These are phyloP conservation scores for Dioscorea dumetorum DNA, from an alignment of 106 monocot species.

Conservation along the genomic window DNA sequence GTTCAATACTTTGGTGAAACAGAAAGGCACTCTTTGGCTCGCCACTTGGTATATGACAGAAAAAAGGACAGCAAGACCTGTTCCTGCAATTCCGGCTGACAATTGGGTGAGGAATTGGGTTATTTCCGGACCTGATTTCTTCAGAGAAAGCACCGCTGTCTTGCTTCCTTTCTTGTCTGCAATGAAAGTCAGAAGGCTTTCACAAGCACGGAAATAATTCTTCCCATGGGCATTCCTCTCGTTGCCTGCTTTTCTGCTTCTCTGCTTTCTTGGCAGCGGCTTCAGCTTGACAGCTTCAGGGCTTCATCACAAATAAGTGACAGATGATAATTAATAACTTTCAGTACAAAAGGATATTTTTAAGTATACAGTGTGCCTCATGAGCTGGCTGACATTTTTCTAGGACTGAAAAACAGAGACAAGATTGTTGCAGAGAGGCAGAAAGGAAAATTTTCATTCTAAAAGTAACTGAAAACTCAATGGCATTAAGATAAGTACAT, in stretches of 20 bases:
- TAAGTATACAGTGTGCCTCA: background rate
- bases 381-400: too few relatives aligned
- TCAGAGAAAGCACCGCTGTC: constrained; percentile 33
- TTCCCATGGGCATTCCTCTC: constrained; percentile 41
- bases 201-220: constrained; percentile 50
- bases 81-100: constrained; percentile 69
- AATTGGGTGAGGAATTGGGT: constrained; percentile 44
- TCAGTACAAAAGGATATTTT: background rate
- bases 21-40: constrained; percentile 19
- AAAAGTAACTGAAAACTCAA: too few relatives aligned
- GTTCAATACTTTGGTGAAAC: constrained; percentile 37
- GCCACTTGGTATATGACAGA: constrained; percentile 45
- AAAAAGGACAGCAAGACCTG: constrained; percentile 71
- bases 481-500: too few relatives aligned
- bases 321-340: background rate
- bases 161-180: constrained; percentile 23
- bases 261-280: constrained; percentile 46
- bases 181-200: constrained; percentile 51
- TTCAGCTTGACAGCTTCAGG: constrained; percentile 32
- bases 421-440: too few relatives aligned
- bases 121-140: constrained; percentile 55
- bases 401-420: too few relatives aligned
- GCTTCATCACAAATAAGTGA: constrained; percentile 14
- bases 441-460: too few relatives aligned
- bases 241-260: constrained; percentile 22